phyloP scores from a whole-genome alignment of 2,329 filamentous ascomycete species.

The Monosporascus sp. region DNA sequence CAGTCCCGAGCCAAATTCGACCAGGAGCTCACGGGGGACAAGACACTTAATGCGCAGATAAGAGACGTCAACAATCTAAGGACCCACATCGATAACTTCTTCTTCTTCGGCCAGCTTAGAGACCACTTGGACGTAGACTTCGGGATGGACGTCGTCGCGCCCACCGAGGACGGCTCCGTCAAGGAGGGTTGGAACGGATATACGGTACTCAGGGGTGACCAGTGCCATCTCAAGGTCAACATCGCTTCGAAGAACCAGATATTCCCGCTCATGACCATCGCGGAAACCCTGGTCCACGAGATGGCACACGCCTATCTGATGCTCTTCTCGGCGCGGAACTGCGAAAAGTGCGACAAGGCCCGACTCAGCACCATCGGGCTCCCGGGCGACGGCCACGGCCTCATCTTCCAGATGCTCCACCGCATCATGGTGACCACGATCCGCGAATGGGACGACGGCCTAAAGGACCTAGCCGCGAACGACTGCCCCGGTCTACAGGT shows the following conservation, averaged over 20 bases:
- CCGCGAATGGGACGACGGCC: slow-evolving; percentile 8
- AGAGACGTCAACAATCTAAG: slow-evolving; percentile 3
- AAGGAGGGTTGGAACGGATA: background rate
- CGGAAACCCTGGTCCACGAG: slow-evolving; percentile 14
- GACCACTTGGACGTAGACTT: background rate
- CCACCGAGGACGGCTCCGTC: background rate
- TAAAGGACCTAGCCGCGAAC: slow-evolving; percentile 4
- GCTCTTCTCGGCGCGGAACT: slow-evolving; percentile 9
- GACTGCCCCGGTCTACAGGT: slow-evolving; percentile 12
- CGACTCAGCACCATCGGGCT: slow-evolving; percentile 10
- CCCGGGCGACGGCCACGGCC: slow-evolving; percentile 12
- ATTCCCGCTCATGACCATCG: slow-evolving; percentile 3
- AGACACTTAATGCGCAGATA: background rate
- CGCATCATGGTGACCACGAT: slow-evolving; percentile 15
- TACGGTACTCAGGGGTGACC: background rate
- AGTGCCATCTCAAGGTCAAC: background rate
- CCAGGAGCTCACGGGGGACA: background rate
- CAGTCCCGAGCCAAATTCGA: background rate
- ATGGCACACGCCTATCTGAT: slow-evolving; percentile 14
- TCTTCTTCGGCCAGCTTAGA: slow-evolving; percentile 13
- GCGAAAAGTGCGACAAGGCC: slow-evolving; percentile 5
- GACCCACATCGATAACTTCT: slow-evolving; percentile 11
- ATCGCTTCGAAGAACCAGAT: slow-evolving; percentile 3
- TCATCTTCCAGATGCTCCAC: slow-evolving; percentile 15
- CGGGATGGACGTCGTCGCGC: slow-evolving; percentile 3